phyloP scores from a whole-genome alignment of 768 basidiomycete species.

The Suillus discolor region DNA sequence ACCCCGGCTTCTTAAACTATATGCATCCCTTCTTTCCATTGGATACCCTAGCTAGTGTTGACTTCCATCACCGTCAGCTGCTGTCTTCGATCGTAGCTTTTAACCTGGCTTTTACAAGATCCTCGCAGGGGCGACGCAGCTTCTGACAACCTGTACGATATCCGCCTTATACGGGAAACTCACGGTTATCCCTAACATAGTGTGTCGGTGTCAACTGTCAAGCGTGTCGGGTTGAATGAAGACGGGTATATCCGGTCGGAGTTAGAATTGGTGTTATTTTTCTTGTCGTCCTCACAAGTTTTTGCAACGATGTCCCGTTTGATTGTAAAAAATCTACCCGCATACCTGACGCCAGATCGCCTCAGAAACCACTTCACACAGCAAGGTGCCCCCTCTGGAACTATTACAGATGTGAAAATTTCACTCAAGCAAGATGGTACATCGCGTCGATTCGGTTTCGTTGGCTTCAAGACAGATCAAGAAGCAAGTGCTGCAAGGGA shows the following conservation, averaged over 20 bases:
- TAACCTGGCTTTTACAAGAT: slow-evolving; percentile 65
- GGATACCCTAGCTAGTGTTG: too few relatives aligned
- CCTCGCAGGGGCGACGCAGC: slow-evolving; percentile 70
- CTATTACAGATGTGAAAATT: slow-evolving; percentile 86
- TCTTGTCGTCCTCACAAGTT: background rate
- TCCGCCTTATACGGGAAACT: slow-evolving; percentile 66
- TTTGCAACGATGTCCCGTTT: slow-evolving; percentile 69
- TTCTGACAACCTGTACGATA: slow-evolving; percentile 84
- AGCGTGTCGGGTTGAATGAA: background rate
- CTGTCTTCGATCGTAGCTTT: too few relatives aligned
- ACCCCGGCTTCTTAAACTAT: slow-evolving; percentile 62
- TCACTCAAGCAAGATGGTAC: slow-evolving; percentile 77
- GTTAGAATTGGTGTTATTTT: background rate
- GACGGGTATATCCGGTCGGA: background rate
- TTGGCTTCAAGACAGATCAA: slow-evolving; percentile 81
- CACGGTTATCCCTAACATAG: slow-evolving; percentile 75
- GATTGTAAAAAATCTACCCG: slow-evolving; percentile 80
- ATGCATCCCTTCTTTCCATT: slow-evolving; percentile 51
- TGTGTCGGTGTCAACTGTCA: too few relatives aligned
- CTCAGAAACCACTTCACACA: slow-evolving; percentile 72
- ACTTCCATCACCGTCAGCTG: slow-evolving; percentile 96
- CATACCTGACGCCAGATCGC: slow-evolving; percentile 62
- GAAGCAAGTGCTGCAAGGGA: slow-evolving; percentile 76
- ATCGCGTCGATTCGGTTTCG: slow-evolving; percentile 87
- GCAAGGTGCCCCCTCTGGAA: slow-evolving; percentile 59